Percentiles rank a stretch among this genome's conserved stretches.
Evolutionary conservation across 305 asterid species (phyloP).

Genomic region (Ilex paraguariensis): DNA sequence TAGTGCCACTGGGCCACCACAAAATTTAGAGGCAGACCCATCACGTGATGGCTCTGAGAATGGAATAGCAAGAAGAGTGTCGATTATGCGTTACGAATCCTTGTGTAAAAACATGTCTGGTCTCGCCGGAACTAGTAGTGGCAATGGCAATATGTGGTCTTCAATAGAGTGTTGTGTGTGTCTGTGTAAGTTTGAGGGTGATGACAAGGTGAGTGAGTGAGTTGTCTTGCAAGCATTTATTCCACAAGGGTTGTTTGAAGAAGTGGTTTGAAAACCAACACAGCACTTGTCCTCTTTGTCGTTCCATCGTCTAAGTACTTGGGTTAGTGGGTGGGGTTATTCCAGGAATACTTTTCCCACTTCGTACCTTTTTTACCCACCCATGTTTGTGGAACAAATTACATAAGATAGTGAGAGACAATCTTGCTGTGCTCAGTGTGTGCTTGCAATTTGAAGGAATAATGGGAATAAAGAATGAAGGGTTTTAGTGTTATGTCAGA

Average conservation of each 20-base stretch:
- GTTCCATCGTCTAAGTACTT: constrained; percentile 20
- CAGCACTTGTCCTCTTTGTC: constrained; percentile 57
- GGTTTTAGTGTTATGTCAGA: too few relatives aligned
- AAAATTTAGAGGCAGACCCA: constrained; percentile 13
- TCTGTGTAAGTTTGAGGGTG: constrained; percentile 36
- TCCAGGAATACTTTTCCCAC: background rate
- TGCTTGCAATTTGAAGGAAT: too few relatives aligned
- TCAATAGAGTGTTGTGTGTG: constrained; percentile 50
- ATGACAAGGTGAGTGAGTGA: constrained; percentile 55
- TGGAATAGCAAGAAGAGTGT: constrained; percentile 30
- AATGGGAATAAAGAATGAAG: too few relatives aligned
- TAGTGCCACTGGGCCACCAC: constrained; percentile 4
- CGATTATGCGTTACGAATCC: constrained; percentile 29
- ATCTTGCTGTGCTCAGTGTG: too few relatives aligned
- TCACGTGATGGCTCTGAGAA: background rate
- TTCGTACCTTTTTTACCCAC: background rate
- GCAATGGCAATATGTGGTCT: constrained; percentile 4
- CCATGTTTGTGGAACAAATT: too few relatives aligned
- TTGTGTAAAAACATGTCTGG: constrained; percentile 20
- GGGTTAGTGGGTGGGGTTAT: background rate
- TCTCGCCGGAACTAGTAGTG: background rate
- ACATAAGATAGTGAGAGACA: too few relatives aligned
- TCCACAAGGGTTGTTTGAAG: constrained; percentile 52
- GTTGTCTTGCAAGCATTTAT: constrained; percentile 65
- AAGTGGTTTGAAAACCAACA: constrained; percentile 52